A percentile compares a stretch with the other conserved stretches of the same genome.
These are phyloP conservation scores for Aspergillus baeticus DNA, from an alignment of 495 filamentous ascomycete species.

Conservation along the genomic window DNA sequence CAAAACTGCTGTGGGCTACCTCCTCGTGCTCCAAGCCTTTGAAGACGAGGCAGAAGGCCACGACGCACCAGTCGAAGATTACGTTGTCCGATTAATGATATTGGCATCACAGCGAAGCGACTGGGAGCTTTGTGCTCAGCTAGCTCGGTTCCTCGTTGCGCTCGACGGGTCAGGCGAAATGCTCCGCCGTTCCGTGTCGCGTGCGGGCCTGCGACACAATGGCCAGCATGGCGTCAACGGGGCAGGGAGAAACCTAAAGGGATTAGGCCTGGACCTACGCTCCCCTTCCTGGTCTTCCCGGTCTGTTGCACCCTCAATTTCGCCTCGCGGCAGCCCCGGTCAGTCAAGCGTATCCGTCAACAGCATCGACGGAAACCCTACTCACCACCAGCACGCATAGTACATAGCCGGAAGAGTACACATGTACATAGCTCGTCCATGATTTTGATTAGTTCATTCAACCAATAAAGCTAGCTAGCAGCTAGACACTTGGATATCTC, in stretches of 20 bases:
- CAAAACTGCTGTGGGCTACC: constrained; percentile 94
- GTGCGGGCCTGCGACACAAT: constrained; percentile 55
- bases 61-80: constrained; percentile 62
- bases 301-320: constrained; percentile 34
- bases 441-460: constrained; percentile 2
- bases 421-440: constrained; percentile 2
- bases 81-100: constrained; percentile 76
- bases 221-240: constrained; percentile 23
- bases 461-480: background rate
- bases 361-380: background rate
- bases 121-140: constrained; percentile 95
- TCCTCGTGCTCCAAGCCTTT: constrained; percentile 92
- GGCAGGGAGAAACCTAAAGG: constrained; percentile 34
- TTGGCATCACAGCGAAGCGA: constrained; percentile 80
- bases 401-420: constrained; percentile 1
- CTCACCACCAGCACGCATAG: background rate
- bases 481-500: background rate
- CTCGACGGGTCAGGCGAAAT: constrained; percentile 85
- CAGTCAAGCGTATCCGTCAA: background rate
- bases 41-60: constrained; percentile 73
- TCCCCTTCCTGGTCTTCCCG: constrained; percentile 40
- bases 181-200: constrained; percentile 71
- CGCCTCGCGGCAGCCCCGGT: constrained; percentile 19
- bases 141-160: constrained; percentile 89
- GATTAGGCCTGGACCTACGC: constrained; percentile 37